Conservation (phyloP, 2,329 filamentous ascomycete species). For the Drechslerella dactyloides region DNA sequence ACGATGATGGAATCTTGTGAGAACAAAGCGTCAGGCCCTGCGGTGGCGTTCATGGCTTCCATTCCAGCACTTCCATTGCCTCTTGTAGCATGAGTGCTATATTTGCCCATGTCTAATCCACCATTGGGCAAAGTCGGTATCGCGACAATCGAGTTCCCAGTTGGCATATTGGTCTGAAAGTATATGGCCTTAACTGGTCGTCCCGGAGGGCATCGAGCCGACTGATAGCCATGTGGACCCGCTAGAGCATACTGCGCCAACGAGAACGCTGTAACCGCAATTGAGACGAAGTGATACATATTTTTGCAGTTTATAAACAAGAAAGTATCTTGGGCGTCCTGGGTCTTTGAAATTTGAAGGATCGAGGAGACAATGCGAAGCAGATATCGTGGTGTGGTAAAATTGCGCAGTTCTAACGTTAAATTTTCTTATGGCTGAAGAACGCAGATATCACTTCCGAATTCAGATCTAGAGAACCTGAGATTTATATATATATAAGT, state of each 20-base stretch:
- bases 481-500: conserved; percentile 25
- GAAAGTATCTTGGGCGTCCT: conserved; percentile 3
- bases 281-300: conserved; percentile 24
- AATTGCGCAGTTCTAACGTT: background rate
- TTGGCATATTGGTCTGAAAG: conserved; percentile 64
- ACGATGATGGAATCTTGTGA: conserved; percentile 58
- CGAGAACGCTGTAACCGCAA: conserved; percentile 23
- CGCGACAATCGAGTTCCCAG: conserved; percentile 62
- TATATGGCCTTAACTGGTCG: conserved; percentile 63
- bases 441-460: background rate
- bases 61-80: conserved; percentile 61
- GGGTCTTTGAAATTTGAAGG: background rate
- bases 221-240: conserved; percentile 13
- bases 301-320: conserved; percentile 18
- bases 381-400: conserved; percentile 10
- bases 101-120: conserved; percentile 59
- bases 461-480: conserved; percentile 12
- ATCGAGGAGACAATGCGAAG: background rate
- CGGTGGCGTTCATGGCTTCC: conserved; percentile 58
- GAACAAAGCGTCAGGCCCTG: conserved; percentile 63
- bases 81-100: conserved; percentile 59
- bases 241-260: conserved; percentile 26
- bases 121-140: conserved; percentile 62
- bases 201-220: conserved; percentile 15
- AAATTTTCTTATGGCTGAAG: conserved; percentile 4